Conservation (phyloP, 768 basidiomycete species). For the Butyriboletus loyo region DNA sequence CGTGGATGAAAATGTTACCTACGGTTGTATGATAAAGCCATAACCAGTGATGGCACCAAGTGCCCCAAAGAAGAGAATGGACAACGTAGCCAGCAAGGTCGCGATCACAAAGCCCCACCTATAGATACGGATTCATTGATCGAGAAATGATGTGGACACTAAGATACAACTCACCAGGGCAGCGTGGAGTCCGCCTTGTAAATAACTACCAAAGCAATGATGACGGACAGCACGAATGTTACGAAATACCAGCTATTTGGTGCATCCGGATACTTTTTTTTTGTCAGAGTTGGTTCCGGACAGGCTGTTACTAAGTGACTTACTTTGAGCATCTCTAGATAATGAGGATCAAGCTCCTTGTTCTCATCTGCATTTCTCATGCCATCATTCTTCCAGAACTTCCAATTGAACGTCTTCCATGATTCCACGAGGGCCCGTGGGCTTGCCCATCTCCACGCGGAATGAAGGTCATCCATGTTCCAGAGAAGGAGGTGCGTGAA, state of each 20-base stretch:
- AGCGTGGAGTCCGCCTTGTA: constrained; percentile 53
- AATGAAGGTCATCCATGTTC: constrained; percentile 49
- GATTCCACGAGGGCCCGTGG: constrained; percentile 26
- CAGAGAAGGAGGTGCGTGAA: constrained; percentile 51
- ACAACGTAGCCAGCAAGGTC: constrained; percentile 48
- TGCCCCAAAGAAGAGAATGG: constrained; percentile 53
- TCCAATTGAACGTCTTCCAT: constrained; percentile 32
- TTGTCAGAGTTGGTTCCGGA: constrained; percentile 2
- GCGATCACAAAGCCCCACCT: constrained; percentile 51
- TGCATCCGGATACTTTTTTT: constrained; percentile 34
- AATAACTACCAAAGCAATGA: constrained; percentile 52
- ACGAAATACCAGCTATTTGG: constrained; percentile 35
- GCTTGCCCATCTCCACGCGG: constrained; percentile 45
- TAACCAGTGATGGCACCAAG: constrained; percentile 50
- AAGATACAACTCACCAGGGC: constrained; percentile 40
- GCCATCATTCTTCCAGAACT: constrained; percentile 33
- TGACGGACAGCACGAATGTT: constrained; percentile 29
- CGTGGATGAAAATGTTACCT: constrained; percentile 6
- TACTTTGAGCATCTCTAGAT: constrained; percentile 45
- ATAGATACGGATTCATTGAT: neutral
- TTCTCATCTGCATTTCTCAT: constrained; percentile 31
- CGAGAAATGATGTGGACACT: neutral
- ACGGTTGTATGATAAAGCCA: constrained; percentile 24
- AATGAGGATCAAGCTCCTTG: constrained; percentile 51
- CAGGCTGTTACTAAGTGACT: constrained; percentile 20